These are phyloP conservation scores for Pythium biforme DNA, from an alignment of 352 stramenopile species.

Conservation along the genomic window DNA sequence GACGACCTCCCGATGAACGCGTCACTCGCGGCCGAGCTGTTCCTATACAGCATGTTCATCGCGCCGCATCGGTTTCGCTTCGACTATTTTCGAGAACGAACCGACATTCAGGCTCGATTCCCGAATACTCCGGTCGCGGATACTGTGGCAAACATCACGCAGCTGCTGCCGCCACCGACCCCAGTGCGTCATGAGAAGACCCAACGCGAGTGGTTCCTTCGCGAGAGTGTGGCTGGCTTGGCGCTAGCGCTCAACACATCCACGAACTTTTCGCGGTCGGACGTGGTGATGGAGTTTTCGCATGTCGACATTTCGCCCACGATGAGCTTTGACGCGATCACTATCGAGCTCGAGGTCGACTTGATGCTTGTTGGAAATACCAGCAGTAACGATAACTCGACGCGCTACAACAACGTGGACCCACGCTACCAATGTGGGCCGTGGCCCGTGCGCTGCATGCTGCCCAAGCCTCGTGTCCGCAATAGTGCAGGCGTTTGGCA, in stretches of 20 bases:
- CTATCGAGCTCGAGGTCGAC: conserved; percentile 5
- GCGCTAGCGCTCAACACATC: conserved; percentile 1
- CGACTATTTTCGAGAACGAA: neutral
- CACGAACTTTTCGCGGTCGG: neutral
- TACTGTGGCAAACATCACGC: neutral
- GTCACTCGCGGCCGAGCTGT: conserved; percentile 8
- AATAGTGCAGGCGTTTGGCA: conserved; percentile 4
- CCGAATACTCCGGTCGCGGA: neutral
- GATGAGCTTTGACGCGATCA: conserved; percentile 12
- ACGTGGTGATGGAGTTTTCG: neutral
- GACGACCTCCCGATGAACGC: conserved; percentile 19
- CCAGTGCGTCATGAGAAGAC: neutral
- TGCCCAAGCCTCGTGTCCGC: neutral
- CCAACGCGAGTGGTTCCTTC: neutral
- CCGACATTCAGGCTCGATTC: neutral
- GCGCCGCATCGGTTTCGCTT: neutral
- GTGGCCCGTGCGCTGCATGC: conserved; percentile 5
- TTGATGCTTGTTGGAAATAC: neutral
- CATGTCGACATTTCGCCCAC: neutral
- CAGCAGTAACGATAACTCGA: neutral
- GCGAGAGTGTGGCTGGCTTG: neutral
- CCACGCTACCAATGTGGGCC: neutral
- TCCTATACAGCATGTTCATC: conserved; percentile 4
- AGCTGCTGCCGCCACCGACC: neutral
- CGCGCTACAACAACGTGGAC: neutral